Conservation (phyloP, 495 filamentous ascomycete genomes). For the Margaritispora aquatica region DNA sequence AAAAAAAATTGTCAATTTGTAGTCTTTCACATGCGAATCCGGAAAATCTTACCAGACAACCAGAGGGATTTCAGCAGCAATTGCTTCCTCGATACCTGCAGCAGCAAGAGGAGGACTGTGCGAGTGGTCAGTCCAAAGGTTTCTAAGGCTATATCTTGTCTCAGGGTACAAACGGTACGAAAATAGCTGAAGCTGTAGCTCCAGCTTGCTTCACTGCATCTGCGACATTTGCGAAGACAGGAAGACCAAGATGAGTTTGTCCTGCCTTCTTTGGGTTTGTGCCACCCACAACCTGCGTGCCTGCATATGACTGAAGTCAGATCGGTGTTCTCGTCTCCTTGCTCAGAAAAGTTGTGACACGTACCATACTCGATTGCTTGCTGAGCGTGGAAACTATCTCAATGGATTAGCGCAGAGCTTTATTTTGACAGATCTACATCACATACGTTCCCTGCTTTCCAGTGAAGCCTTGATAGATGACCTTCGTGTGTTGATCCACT, state of each 20-base stretch:
- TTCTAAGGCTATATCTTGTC: background rate
- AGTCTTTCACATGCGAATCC: conserved; percentile 11
- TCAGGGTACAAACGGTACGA: conserved; percentile 72
- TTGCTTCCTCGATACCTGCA: conserved; percentile 92
- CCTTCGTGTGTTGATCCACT: conserved; percentile 86
- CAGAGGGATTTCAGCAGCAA: conserved; percentile 84
- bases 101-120: conserved; percentile 81
- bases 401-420: conserved; percentile 13
- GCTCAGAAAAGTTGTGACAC: conserved; percentile 24
- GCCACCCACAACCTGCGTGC: conserved; percentile 95
- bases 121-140: conserved; percentile 12
- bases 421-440: background rate
- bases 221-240: conserved; percentile 84
- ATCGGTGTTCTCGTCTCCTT: conserved; percentile 17
- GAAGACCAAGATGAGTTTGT: conserved; percentile 77
- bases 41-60: conserved; percentile 67
- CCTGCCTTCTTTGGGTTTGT: conserved; percentile 99
- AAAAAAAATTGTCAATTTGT: conserved; percentile 14
- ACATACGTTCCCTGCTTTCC: conserved; percentile 98
- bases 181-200: conserved; percentile 88
- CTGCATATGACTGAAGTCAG: no score
- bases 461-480: conserved; percentile 96
- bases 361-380: conserved; percentile 98
- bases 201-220: conserved; percentile 91
- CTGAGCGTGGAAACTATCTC: conserved; percentile 82